Base-by-base conservation (phyloP, 805 yeast species). In the Suhomyces tanzawaensis region DNA sequence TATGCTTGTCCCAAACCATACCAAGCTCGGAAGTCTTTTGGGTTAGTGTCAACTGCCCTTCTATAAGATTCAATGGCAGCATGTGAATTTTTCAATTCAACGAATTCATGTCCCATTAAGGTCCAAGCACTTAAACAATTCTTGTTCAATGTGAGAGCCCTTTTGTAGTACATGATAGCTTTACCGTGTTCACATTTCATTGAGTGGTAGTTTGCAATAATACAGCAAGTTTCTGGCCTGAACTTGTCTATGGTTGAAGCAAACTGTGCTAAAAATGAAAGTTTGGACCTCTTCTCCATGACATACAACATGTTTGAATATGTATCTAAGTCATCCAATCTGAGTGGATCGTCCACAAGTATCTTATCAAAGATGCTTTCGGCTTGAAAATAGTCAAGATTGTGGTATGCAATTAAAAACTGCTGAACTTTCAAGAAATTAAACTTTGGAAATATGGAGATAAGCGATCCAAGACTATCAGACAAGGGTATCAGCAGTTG, bases 1-100 rank as follows among this genome's bases (percentile, higher is more conserved):
- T 93, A 93, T 1, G 98, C 98, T 62, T 93, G 98, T 0, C 99
- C 99, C 36, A 93, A 69, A 2, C 99, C 99, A 60, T 91, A 93
- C 99, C 99, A 93, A 0, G 98, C 98, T 36, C 96, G 71, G 58
- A 85, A 95, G 57, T 93, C 99, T 53, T 85, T 82, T 31, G 81
- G 76, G 53, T 86, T 87, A 2, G 90, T 82, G 56, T 89, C 96
- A 1, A 90, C 91, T 0, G 98, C 99, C 30, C 95, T 68, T 48
- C 98, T 67, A 57, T 93, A 93, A 41, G 95, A 81, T 66, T 91
- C 97, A 38, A 93, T 93, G 1, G 99, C 99, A 1, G 98, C 98
- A 60, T 93, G 96, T 1, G 96, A 84, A 62, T 93, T 93, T 55
- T 91, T 90, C 51, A 93, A 72, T 58, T 93, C 99, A 12, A 93